Conservation (phyloP, 2,329 filamentous ascomycete genomes). For the Dothideomycetidae sp. region DNA sequence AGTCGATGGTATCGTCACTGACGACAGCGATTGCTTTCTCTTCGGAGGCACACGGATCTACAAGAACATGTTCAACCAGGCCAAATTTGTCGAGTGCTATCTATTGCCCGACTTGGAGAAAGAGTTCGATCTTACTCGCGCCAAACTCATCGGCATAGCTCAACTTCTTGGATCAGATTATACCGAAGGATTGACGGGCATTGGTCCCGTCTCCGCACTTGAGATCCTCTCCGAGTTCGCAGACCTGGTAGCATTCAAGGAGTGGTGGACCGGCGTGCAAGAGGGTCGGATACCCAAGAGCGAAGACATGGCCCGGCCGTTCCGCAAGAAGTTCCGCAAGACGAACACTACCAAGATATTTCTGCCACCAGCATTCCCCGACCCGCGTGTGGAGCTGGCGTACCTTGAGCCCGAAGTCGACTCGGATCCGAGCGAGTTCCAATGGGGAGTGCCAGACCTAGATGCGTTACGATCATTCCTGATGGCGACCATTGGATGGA, state of each 20-base stretch:
- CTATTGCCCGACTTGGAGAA: slow-evolving; percentile 69
- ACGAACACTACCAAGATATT: slow-evolving; percentile 73
- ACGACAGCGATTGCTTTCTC: slow-evolving; percentile 91
- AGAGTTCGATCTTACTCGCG: slow-evolving; percentile 75
- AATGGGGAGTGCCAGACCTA: slow-evolving; percentile 92
- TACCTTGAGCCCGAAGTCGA: slow-evolving; percentile 85
- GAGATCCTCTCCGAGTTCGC: slow-evolving; percentile 89
- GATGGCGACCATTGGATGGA: slow-evolving; percentile 89
- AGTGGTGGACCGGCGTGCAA: slow-evolving; percentile 80
- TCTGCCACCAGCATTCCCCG: slow-evolving; percentile 66
- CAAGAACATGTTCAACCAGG: slow-evolving; percentile 99
- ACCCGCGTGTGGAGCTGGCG: slow-evolving; percentile 60
- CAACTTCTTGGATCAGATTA: slow-evolving; percentile 91
- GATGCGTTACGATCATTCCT: slow-evolving; percentile 71
- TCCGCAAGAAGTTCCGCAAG: slow-evolving; percentile 76
- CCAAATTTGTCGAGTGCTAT: slow-evolving; percentile 97
- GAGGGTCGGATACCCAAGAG: slow-evolving; percentile 46
- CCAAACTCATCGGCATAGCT: slow-evolving; percentile 76
- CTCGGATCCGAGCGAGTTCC: slow-evolving; percentile 59
- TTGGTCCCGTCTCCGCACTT: slow-evolving; percentile 86
- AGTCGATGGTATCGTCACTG: slow-evolving; percentile 94
- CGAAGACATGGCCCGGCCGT: slow-evolving; percentile 42
- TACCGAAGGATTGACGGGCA: slow-evolving; percentile 76
- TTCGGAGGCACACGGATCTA: slow-evolving; percentile 94
- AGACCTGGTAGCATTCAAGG: slow-evolving; percentile 58